Evolutionary conservation across 805 yeast genomes (phyloP), one percentile per base, ranked within the genome.

Genomic region (Cyberlindnera maclurae): DNA sequence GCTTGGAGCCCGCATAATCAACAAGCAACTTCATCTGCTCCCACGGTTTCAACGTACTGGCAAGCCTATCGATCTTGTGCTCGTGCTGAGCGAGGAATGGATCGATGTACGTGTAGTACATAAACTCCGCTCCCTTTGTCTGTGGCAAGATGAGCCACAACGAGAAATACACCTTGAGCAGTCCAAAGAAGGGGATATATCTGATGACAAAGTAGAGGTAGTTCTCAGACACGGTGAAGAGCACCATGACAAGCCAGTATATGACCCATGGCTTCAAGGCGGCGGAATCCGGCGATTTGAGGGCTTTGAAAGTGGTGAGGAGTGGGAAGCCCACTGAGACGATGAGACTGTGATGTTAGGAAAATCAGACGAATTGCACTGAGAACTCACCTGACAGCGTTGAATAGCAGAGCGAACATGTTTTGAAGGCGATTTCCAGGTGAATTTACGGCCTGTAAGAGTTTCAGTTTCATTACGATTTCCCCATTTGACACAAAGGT

Each of bases 231-330:
- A 62, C 58, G 8, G 64, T 48, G 31, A 68, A 55, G 7, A 64
- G 45, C 4, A 79, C 70, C 38, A 70, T 58, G 1, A 82, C 77
- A 11, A 81, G 65, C 95, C 95, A 86, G 59, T 82, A 79, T 41
- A 68, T 61, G 27, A 72, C 58, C 74, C 79, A 71, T 10, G 71
- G 65, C 33, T 39, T 43, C 40, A 41, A 39, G 3, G 22, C 10
- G 15, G 31, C 34, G 10, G 37, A 4, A 5, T 15, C 29, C 5
- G 36, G 24, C 4, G 34, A 7, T 38, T 71, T 69, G 39, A 77
- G 64, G 2, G 86, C 77, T 44, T 65, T 70, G 58, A 66, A 79
- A 3, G 86, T 75, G 36, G 82, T 82, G 42, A 75, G 55, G 12
- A 74, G 57, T 3, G 88, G 88, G 57, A 77, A 75, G 10, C 68